Base-by-base conservation (phyloP, 2,329 filamentous ascomycete species). In the Rasamsonia emersonii region DNA sequence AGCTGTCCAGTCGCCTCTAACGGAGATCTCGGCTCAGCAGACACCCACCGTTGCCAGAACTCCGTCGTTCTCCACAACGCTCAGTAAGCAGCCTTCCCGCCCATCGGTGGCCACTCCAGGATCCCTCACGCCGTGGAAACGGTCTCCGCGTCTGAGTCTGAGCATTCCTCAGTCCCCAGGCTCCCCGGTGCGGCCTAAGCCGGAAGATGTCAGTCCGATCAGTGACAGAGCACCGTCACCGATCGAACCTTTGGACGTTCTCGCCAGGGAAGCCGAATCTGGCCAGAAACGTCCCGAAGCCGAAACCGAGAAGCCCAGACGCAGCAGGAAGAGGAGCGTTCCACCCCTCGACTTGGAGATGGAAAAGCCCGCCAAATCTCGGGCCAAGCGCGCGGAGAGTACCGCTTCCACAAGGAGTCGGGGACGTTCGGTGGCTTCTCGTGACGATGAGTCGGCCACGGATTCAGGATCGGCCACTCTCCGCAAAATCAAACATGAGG, bases 191-290 rank as follows among this genome's bases (percentile, higher is more conserved):
- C 53, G 56, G 2, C 62, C 62, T 27, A 48, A 53, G 4, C 54
- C 60, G 2, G 59, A 61, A 32, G 62, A 64, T 42, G 54, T 66
- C 8, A 66, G 62, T 41, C 62, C 62, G 0, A 63, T 66, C 33
- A 66, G 62, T 29, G 62, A 65, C 20, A 51, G 48, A 25, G 58
- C 53, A 3, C 46, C 48, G n/a, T 64, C 61, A 9, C 55, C 59
- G 9, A 36, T 46, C 31, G 51, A 50, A 24, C 47, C 44, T 11
- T 44, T 49, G 30, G 49, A 51, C 33, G 36, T 43, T 9, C 46
- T 47, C 7, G 45, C 41, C 21, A 53, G 49, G 19, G 47, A 44
- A 14, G 41, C 36, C 18, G 41, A 36, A 18, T 31, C 36, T 4
- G 42, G 40, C 13, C 39, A 39, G 15, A 47, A 45, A 32, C 40